These are phyloP conservation scores for Suhomyces faveliae DNA, from an alignment of 805 yeast genomes.

Conservation along the genomic window DNA sequence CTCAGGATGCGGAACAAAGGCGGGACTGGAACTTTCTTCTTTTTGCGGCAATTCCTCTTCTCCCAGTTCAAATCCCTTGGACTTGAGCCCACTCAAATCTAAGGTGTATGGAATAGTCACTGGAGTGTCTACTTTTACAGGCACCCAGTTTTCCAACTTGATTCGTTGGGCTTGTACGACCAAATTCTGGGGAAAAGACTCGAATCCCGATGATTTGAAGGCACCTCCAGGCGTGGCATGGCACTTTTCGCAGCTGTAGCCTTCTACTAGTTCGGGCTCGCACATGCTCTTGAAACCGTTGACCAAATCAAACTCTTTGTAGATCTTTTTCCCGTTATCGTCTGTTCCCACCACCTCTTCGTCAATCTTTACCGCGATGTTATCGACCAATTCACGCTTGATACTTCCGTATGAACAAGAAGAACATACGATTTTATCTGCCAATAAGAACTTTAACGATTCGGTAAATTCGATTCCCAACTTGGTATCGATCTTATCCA, in stretches of 20 bases:
- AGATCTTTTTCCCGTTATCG: constrained; percentile 45
- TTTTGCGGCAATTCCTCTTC: constrained; percentile 25
- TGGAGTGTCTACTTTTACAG: constrained; percentile 77
- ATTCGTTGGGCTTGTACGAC: constrained; percentile 77
- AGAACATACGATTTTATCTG: constrained; percentile 59
- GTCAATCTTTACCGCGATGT: constrained; percentile 58
- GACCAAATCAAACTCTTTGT: constrained; percentile 48
- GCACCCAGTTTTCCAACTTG: constrained; percentile 85
- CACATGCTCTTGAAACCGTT: constrained; percentile 48
- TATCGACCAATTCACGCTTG: constrained; percentile 56
- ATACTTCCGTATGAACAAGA: constrained; percentile 63
- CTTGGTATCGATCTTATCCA: constrained; percentile 58
- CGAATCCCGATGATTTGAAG: constrained; percentile 46
- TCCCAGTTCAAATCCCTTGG: constrained; percentile 41
- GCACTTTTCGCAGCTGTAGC: constrained; percentile 60
- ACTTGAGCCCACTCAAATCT: constrained; percentile 36
- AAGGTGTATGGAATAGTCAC: constrained; percentile 49
- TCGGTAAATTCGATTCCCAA: constrained; percentile 48
- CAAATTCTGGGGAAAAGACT: constrained; percentile 67
- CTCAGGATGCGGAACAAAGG: constrained; percentile 55
- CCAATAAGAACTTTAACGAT: constrained; percentile 61
- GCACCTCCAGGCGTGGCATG: constrained; percentile 31
- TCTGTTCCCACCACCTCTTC: constrained; percentile 37
- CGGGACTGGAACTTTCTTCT: constrained; percentile 3
- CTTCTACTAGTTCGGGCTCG: constrained; percentile 55